Conservation (phyloP, 768 basidiomycete genomes). For the Fistulinella prunicolor region DNA sequence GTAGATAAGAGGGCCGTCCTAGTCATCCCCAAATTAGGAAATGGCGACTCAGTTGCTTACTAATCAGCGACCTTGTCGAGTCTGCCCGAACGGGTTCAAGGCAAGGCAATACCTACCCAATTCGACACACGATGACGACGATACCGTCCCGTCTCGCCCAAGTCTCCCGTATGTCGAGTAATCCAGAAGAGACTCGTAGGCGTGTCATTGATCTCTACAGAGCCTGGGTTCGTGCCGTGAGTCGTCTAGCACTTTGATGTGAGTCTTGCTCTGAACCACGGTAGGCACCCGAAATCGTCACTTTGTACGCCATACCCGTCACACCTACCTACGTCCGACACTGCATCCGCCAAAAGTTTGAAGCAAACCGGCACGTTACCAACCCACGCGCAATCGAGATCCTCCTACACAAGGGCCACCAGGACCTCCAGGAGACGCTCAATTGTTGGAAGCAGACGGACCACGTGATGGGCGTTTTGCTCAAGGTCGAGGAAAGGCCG, state of each 20-base stretch:
- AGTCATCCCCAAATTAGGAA: slow-evolving; percentile 12
- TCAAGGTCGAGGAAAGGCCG: slow-evolving; percentile 47
- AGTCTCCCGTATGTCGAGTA: slow-evolving; percentile 56
- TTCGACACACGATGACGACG: slow-evolving; percentile 55
- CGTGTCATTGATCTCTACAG: slow-evolving; percentile 81
- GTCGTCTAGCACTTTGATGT: slow-evolving; percentile 29
- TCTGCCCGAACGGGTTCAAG: slow-evolving; percentile 1
- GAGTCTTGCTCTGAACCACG: background rate
- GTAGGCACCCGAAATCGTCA: slow-evolving; percentile 88
- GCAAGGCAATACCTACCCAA: background rate
- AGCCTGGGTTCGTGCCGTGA: slow-evolving; percentile 89
- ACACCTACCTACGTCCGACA: slow-evolving; percentile 77
- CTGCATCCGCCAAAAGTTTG: slow-evolving; percentile 82
- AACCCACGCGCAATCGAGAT: slow-evolving; percentile 84
- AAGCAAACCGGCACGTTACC: slow-evolving; percentile 77
- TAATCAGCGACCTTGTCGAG: slow-evolving; percentile 12
- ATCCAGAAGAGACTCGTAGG: slow-evolving; percentile 56
- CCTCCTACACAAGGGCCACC: slow-evolving; percentile 76
- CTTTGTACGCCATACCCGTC: slow-evolving; percentile 77
- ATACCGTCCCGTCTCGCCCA: slow-evolving; percentile 89
- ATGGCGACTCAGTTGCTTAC: slow-evolving; percentile 8
- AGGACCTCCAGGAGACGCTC: slow-evolving; percentile 92
- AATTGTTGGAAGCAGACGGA: slow-evolving; percentile 92
- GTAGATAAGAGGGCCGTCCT: slow-evolving; percentile 16
- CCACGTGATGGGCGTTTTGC: slow-evolving; percentile 70